Evolutionary conservation across 345 rosid species (phyloP).

Genomic region (Salix caprea): DNA sequence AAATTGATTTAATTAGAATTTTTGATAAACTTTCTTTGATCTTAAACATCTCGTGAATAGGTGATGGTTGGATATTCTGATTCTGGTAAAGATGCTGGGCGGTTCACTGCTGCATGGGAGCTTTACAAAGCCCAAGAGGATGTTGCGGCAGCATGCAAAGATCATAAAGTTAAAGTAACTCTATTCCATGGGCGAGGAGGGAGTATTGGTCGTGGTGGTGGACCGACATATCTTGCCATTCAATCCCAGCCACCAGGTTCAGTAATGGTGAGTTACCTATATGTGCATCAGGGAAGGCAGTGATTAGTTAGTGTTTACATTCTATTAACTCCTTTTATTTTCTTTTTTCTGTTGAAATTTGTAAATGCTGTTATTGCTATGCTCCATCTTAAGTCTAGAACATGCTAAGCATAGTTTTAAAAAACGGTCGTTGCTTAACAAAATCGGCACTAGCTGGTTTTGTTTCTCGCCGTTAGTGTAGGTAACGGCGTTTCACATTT

Average conservation of each 20-base stretch:
- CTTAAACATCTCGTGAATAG: conserved; percentile 32
- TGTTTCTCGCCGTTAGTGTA: no score
- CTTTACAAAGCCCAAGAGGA: conserved; percentile 98
- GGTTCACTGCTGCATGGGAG: conserved; percentile 98
- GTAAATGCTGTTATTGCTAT: neutral
- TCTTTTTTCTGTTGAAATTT: neutral
- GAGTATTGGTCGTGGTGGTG: conserved; percentile 98
- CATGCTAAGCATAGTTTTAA: neutral
- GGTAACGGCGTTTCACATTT: no score
- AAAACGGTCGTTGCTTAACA: no score
- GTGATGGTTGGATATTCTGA: conserved; percentile 99
- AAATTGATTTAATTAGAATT: conserved; percentile 1
- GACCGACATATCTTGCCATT: conserved; percentile 92
- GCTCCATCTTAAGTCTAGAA: neutral
- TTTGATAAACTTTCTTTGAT: conserved; percentile 2
- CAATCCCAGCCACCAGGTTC: conserved; percentile 99
- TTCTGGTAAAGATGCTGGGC: conserved; percentile 99
- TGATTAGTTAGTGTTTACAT: neutral
- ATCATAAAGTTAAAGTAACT: conserved; percentile 80
- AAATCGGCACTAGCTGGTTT: no score
- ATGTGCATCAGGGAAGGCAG: neutral
- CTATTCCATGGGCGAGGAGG: conserved; percentile 98
- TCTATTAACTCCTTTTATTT: neutral
- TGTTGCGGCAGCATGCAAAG: conserved; percentile 92
- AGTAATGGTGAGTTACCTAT: conserved; percentile 65